Base-by-base conservation (phyloP, 306 rosid genomes). In the Canavalia ensiformis region DNA sequence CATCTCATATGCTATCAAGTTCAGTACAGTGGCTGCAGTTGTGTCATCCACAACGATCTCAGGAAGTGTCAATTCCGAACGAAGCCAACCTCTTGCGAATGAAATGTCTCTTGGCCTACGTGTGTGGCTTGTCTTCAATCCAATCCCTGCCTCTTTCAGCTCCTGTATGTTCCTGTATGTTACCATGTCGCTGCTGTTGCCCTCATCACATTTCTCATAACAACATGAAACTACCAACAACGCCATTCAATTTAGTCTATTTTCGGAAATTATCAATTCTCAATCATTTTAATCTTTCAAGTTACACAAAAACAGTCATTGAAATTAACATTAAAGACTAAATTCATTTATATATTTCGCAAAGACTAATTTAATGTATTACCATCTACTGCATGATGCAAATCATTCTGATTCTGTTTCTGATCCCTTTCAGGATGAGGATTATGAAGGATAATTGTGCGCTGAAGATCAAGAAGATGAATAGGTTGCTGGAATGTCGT, bases 111-210 rank as follows among this genome's bases (percentile, higher is more conserved):
- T 18, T 1, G 37, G 58, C 6, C 46, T 45, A 0, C 31, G 28
- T 5, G 68, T 41, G 0, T 29, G 2, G 39, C 49, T 49, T 69
- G 62, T 2, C 54, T 42, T 50, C 4, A 79, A 13, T 3, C 0
- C 4, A 66, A 84, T 67, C n/a, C 87, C 87, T 49, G 76, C 44
- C 7, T 35, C 67, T 74, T 8, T 67, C 1, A 84, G 59, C 34
- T 84, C 84, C 25, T 67, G 0, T 49, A 84, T 67, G 68, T 74
- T 79, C 52, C 84, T 79, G 12, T 47, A 49, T 47, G 81, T 68
- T 57, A 29, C 8, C 12, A 57, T 57, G 37, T 8, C 0, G 12
- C 7, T 56, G 3, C 2, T 2, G 0, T 28, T 7, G 25, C 25
- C 25, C 25, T 18, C 25, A 18, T 18, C 25, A 18, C 25, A 18